A percentile compares a stretch with the other conserved stretches of the same genome.
Conservation (phyloP, 2,329 filamentous ascomycete genomes). For the Paramyrothecium roridum region DNA sequence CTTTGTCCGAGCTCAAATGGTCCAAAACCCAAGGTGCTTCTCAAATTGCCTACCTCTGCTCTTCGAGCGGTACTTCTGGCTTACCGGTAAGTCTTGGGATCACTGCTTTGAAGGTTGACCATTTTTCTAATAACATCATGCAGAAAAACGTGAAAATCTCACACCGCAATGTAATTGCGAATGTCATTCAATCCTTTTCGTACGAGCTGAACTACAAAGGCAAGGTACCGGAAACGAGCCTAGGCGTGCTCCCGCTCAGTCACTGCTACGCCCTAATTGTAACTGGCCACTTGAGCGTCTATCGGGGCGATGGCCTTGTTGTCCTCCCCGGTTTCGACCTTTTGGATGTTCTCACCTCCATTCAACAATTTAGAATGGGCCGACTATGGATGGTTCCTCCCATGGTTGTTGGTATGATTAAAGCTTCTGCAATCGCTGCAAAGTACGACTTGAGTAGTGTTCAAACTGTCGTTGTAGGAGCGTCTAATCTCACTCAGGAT, state of each 20-base stretch:
- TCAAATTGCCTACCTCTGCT: constrained; percentile 68
- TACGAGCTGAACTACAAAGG: constrained; percentile 28
- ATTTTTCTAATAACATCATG: not conserved
- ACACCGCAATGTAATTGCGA: constrained; percentile 72
- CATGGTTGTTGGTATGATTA: constrained; percentile 74
- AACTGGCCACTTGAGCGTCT: constrained; percentile 61
- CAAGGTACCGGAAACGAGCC: constrained; percentile 14
- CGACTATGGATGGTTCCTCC: constrained; percentile 71
- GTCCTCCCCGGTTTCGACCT: constrained; percentile 74
- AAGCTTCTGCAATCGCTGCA: constrained; percentile 55
- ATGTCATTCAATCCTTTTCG: constrained; percentile 58
- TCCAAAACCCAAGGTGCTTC: constrained; percentile 55
- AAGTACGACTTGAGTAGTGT: constrained; percentile 73
- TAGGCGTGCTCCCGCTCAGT: constrained; percentile 70
- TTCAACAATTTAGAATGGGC: constrained; percentile 66
- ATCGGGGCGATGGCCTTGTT: constrained; percentile 68
- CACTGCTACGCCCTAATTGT: constrained; percentile 78
- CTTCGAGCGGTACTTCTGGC: constrained; percentile 71
- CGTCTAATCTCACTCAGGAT: constrained; percentile 73
- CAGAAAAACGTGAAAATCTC: constrained; percentile 79
- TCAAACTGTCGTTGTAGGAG: constrained; percentile 65
- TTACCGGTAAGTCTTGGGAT: constrained; percentile 63
- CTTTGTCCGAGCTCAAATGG: constrained; percentile 52
- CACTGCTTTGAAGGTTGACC: too few relatives aligned
- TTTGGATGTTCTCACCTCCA: constrained; percentile 53